Evolutionary conservation across 257 asterid species (phyloP), one percentile per base, ranked within the genome.

Genomic region (Leptodermis oblonga): DNA sequence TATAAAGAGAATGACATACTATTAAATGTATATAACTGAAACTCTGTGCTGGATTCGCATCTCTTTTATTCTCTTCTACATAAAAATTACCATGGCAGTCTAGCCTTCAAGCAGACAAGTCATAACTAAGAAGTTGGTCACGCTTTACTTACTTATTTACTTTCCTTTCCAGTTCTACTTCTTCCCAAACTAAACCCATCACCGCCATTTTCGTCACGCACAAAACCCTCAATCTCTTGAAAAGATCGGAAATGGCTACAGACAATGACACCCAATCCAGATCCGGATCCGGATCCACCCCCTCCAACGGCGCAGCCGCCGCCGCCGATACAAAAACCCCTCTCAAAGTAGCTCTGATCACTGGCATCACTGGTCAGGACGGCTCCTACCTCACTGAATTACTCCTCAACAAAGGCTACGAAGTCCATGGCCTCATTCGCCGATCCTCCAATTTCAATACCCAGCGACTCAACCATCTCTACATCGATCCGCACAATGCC

Each of bases 291-390:
- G 70, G 75, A 36, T n/a, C 79, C 71, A 55, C 62, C 61, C 70
- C 51, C 70, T 49, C 42, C 22, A 76, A 80, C 66, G 86, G 85
- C 34, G 64, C 30, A 11, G 59, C 7, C 59, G 4, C 59, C 31
- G n/a, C n/a, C n/a, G n/a, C 25, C 62, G 69, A 62, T 25, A 39
- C 49, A 0, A 45, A 53, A 8, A 43, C 64, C 41, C 36, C 65
- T 15, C 84, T 73, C 14, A 91, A 85, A 79, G 61, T 87, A n/a
- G 99, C 99, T 2, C 83, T 94, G 84, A 89, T 94, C 85, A 91
- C 99, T 34, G 99, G 99, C 37, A 91, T 94, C 82, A 91, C 98
- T 15, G 98, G 99, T 55, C 99, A 94, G 68, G 99, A 94, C 77
- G 97, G 99, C 7, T 94, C 99, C 11, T 94, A 91, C 78, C 91